These are phyloP conservation scores for Chrysoporthe deuterocubensis DNA, from an alignment of 2,329 filamentous ascomycete genomes.

Conservation along the genomic window DNA sequence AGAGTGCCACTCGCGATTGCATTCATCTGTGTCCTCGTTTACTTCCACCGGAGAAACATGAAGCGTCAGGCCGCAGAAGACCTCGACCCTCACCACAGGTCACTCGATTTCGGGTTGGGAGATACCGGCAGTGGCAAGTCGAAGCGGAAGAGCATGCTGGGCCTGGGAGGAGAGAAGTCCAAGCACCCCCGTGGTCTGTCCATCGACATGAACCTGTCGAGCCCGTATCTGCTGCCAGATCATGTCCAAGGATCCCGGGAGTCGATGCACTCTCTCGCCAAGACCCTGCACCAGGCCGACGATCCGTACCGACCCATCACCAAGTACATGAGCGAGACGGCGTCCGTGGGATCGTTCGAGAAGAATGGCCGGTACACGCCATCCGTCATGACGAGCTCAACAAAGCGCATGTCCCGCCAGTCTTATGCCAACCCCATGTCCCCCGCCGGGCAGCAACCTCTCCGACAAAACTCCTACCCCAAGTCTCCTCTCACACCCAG, in stretches of 20 bases:
- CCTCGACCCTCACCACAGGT: slow-evolving; percentile 82
- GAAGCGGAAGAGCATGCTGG: slow-evolving; percentile 52
- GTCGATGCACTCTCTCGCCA: slow-evolving; percentile 83
- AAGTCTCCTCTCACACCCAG: slow-evolving; percentile 43
- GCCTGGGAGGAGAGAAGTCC: slow-evolving; percentile 63
- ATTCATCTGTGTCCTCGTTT: slow-evolving; percentile 65
- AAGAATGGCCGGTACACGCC: slow-evolving; percentile 41
- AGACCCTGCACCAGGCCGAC: slow-evolving; percentile 72
- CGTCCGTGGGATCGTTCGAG: slow-evolving; percentile 58
- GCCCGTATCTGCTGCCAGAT: slow-evolving; percentile 92
- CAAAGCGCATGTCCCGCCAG: slow-evolving; percentile 27
- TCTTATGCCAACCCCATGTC: slow-evolving; percentile 32
- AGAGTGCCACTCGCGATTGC: slow-evolving; percentile 71
- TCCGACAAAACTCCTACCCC: slow-evolving; percentile 51
- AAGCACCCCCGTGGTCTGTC: slow-evolving; percentile 60
- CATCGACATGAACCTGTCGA: slow-evolving; percentile 76
- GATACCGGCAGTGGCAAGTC: slow-evolving; percentile 39
- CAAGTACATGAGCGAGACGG: slow-evolving; percentile 60
- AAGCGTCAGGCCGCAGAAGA: slow-evolving; percentile 78
- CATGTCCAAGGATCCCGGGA: slow-evolving; percentile 78
- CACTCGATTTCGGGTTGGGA: slow-evolving; percentile 80
- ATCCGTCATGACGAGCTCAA: slow-evolving; percentile 23
- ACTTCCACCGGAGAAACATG: slow-evolving; percentile 78
- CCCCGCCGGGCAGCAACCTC: slow-evolving; percentile 38
- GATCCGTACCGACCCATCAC: slow-evolving; percentile 79